Conservation (phyloP, 2,329 filamentous ascomycete genomes). For the Orbilia ellipsospora region DNA sequence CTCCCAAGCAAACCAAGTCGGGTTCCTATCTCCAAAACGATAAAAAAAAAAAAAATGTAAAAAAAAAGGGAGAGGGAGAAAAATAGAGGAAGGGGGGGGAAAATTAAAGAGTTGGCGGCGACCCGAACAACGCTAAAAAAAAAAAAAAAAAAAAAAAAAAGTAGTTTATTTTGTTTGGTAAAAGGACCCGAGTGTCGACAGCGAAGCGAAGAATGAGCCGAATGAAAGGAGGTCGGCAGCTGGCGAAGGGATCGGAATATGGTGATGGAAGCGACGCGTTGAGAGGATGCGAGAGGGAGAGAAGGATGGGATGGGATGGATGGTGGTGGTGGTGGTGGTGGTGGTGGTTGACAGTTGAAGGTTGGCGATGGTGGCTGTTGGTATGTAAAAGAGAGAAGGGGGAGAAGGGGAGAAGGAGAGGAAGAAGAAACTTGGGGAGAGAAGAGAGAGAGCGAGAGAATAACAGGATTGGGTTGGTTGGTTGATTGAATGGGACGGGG, state of each 20-base stretch:
- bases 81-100: neutral
- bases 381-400: conserved; percentile 56
- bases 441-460: conserved; percentile 42
- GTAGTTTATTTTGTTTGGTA: conserved; percentile 6
- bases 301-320: neutral
- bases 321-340: too few species aligned
- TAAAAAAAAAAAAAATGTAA: neutral
- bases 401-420: conserved; percentile 57
- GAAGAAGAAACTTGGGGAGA: conserved; percentile 55
- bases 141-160: too few species aligned
- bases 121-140: conserved; percentile 8
- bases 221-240: conserved; percentile 19
- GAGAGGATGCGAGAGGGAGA: neutral
- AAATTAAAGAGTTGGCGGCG: conserved; percentile 1
- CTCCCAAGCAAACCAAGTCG: conserved; percentile 29
- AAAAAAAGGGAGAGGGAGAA: conserved; percentile 6
- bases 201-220: too few species aligned
- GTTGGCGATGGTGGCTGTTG: conserved; percentile 59
- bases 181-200: too few species aligned
- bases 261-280: neutral
- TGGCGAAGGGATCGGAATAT: conserved; percentile 8
- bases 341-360: neutral
- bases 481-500: too few species aligned
- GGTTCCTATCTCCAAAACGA: conserved; percentile 26
- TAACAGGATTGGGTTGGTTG: too few species aligned